Evolutionary conservation across 495 filamentous ascomycete species (phyloP), one percentile per base, ranked within the genome.

Genomic region (Bombardia bombarda): DNA sequence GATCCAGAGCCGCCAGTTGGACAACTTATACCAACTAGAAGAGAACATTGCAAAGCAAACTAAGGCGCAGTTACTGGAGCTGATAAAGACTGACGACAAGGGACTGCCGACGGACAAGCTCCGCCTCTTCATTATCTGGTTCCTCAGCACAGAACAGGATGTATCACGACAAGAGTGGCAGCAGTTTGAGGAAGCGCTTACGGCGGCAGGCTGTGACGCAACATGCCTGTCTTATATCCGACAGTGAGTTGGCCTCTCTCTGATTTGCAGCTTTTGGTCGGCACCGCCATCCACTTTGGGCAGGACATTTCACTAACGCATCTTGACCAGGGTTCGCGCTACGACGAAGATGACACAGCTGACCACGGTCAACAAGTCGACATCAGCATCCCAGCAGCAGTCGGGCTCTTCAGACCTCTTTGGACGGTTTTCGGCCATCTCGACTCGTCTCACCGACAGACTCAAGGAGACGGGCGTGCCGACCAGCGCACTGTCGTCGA

Each of bases 271-370:
- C 14, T 14, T 9, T 21, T n/a, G 23, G n/a, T n/a, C n/a, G n/a
- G n/a, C n/a, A n/a, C n/a, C n/a, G n/a, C n/a, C n/a, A n/a, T n/a
- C n/a, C n/a, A n/a, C n/a, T n/a, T n/a, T n/a, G n/a, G n/a, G n/a
- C n/a, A n/a, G n/a, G 30, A 16, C 7, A 14, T 12, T 2, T 17
- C n/a, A 17, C 8, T 31, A 24, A 18, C 32, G 13, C 3, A 14
- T 21, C 18, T 25, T 14, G 7, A n/a, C 1, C 55, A 87, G 90
- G 60, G 90, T 99, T 19, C 88, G 90, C 32, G 86, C 93, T 49
- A 84, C 94, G 40, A 97, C 92, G 9, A 88, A 90, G 28, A 97
- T 97, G 92, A 96, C 93, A 14, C 96, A 97, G 82, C 87, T 99
- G 72, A 87, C 90, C 4, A 90, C 90, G 6, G 58, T 70, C 54